Evolutionary conservation across 805 yeast genomes (phyloP), one percentile per base, ranked within the genome.

Genomic region (Metschnikowia continentalis): DNA sequence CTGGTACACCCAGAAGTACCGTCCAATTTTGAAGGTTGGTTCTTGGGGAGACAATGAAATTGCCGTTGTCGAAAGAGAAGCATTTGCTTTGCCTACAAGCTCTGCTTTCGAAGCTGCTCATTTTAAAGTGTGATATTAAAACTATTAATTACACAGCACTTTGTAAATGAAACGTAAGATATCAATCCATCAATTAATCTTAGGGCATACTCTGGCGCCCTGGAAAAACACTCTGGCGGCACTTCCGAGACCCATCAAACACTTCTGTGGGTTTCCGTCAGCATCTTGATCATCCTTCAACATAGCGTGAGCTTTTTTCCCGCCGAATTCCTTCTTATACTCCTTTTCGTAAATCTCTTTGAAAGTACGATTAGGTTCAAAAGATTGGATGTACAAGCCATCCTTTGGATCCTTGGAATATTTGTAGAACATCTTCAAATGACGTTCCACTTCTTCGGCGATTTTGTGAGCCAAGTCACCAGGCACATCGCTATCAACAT

Each of bases 1-100:
- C 67, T 90, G 91, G 84, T 67, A 86, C 51, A 84, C 92, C 3
- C 78, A 79, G 44, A 88, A 88, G 61, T 91, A 88, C 66, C 80
- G 83, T 59, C 87, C 92, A 17, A 69, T 90, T 35, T 69, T 91
- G 51, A 78, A 71, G 55, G 90, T 83, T 11, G 85, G 76, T 22
- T 67, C 71, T 23, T 72, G 89, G 53, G 75, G 78, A 50, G 66
- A 71, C 2, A 68, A 75, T 15, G 91, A 85, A 56, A 65, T 91
- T 46, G 75, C 88, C 3, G 80, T 91, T 30, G 80, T 90, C 37
- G 97, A 91, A 66, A 78, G 90, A 65, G 92, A 94, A 5, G 70
- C 79, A 47, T 78, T 76, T 59, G 77, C 82, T 42, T 69, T 79
- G 51, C 77, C 82, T 30, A 67, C 78, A 15, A 73, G 82, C 19